Percentiles rank a stretch among this genome's conserved stretches.
Evolutionary conservation across 2,329 filamentous ascomycete species (phyloP).

Genomic region (Fusarium nanum): DNA sequence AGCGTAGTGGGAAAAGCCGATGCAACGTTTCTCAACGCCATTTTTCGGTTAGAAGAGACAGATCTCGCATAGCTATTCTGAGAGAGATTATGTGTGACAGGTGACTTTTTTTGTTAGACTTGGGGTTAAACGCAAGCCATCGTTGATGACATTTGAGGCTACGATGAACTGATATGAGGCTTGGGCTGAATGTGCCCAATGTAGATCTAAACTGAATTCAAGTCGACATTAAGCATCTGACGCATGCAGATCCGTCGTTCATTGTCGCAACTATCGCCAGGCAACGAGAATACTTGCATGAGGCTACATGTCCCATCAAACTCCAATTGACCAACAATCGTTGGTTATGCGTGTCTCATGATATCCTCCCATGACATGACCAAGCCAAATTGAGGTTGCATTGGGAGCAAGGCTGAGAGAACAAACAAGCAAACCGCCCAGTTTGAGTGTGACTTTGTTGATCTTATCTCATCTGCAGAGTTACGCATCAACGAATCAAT

Average conservation of each 20-base stretch:
- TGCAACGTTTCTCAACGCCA: slow-evolving; percentile 30
- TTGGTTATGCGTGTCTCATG: slow-evolving; percentile 14
- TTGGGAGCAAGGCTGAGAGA: slow-evolving; percentile 28
- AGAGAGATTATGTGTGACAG: neutral
- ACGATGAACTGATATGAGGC: neutral
- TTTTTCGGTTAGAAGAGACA: slow-evolving; percentile 6
- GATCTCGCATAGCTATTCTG: slow-evolving; percentile 20
- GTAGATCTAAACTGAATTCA: slow-evolving; percentile 1
- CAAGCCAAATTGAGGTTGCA: slow-evolving; percentile 27
- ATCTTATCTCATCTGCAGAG: slow-evolving; percentile 31
- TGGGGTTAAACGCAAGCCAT: neutral
- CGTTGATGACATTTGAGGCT: neutral
- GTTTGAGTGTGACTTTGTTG: slow-evolving; percentile 25
- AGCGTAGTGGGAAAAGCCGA: slow-evolving; percentile 14
- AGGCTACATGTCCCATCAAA: neutral
- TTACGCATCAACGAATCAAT: slow-evolving; percentile 30
- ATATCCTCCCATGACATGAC: slow-evolving; percentile 24
- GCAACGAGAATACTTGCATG: slow-evolving; percentile 16
- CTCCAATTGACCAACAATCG: slow-evolving; percentile 29
- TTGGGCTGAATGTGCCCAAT: neutral
- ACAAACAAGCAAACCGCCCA: slow-evolving; percentile 17
- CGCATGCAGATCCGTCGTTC: neutral
- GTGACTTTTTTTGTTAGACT: neutral
- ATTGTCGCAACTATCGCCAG: slow-evolving; percentile 8
- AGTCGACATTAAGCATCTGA: slow-evolving; percentile 16